Evolutionary conservation across 2,329 filamentous ascomycete genomes (phyloP), one percentile per base, ranked within the genome.

Genomic region (Tolypocladium pustulatum): DNA sequence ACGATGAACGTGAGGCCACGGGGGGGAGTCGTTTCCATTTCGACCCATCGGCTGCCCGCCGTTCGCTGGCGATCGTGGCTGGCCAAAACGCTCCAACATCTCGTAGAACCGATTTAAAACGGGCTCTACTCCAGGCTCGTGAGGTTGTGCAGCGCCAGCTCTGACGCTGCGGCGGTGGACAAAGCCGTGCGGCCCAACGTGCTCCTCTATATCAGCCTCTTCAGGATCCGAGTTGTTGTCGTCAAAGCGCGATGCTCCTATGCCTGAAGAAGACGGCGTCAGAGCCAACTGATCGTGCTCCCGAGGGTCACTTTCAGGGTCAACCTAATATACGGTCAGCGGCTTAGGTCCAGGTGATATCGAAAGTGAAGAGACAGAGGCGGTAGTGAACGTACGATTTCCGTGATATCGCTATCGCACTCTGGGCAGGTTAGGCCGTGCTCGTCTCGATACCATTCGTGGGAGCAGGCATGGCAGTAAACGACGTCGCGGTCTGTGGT

Each of bases 391-490:
- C 87, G 68, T 78, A 96, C 92, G 66, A 97, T 91, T 75, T 99
- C 92, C 20, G 85, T 90, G 64, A 90, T 86, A 25, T 96, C 90
- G 41, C 85, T 85, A 4, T 80, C 70, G 70, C 94, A 99, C n/a
- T 76, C 72, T 20, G 91, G 91, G 69, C 94, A 99, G 20, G 75
- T 76, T 62, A 96, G 74, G 32, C 75, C 86, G 63, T 81, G 78
- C 62, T 88, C 81, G 60, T 90, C 83, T 60, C 84, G 79, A 67
- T 88, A 90, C 91, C 91, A 97, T 71, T 96, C 88, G 62, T 88
- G 76, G 57, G 81, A 72, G 75, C 94, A 97, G 61, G 81, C 76
- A 73, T 97, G 91, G 73, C 94, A 99, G 72, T 82, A 95, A 58
- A 97, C 87, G 63, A 93, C 83, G 69, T 96, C 89, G 62, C 84